Conservation (phyloP, 2,329 filamentous ascomycete genomes). For the Microsporum ferrugineum region DNA sequence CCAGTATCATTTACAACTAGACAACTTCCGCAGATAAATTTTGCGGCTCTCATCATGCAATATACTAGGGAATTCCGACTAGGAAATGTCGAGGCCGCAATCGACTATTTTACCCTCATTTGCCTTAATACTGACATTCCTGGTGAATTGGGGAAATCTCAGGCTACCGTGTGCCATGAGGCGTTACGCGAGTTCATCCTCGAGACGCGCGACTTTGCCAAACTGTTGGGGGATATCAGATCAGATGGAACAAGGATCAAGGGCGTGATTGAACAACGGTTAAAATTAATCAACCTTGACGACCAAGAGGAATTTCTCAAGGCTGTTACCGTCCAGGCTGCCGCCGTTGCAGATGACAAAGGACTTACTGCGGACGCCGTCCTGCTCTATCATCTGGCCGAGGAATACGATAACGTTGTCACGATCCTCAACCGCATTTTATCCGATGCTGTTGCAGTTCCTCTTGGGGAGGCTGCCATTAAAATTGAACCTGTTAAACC, state of each 20-base stretch:
- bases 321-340: slow-evolving; percentile 86
- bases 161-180: slow-evolving; percentile 77
- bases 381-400: slow-evolving; percentile 83
- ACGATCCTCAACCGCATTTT: slow-evolving; percentile 78
- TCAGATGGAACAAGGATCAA: slow-evolving; percentile 74
- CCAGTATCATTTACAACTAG: slow-evolving; percentile 45
- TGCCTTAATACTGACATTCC: slow-evolving; percentile 79
- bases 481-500: slow-evolving; percentile 71
- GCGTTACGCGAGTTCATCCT: slow-evolving; percentile 85
- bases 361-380: slow-evolving; percentile 89
- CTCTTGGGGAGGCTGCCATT: slow-evolving; percentile 70
- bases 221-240: slow-evolving; percentile 81
- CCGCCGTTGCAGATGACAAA: slow-evolving; percentile 85
- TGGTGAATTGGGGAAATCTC: slow-evolving; percentile 61
- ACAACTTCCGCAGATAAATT: slow-evolving; percentile 69
- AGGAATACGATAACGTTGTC: slow-evolving; percentile 92
- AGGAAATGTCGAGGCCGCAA: slow-evolving; percentile 75
- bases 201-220: slow-evolving; percentile 93
- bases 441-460: slow-evolving; percentile 66
- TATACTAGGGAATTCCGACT: slow-evolving; percentile 95
- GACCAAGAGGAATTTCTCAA: slow-evolving; percentile 76
- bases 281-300: slow-evolving; percentile 65
- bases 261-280: slow-evolving; percentile 77
- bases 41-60: slow-evolving; percentile 82
- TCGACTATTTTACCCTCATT: slow-evolving; percentile 85